Evolutionary conservation across 305 asterid species (phyloP).

Genomic region (Fraxinus angustifolia): DNA sequence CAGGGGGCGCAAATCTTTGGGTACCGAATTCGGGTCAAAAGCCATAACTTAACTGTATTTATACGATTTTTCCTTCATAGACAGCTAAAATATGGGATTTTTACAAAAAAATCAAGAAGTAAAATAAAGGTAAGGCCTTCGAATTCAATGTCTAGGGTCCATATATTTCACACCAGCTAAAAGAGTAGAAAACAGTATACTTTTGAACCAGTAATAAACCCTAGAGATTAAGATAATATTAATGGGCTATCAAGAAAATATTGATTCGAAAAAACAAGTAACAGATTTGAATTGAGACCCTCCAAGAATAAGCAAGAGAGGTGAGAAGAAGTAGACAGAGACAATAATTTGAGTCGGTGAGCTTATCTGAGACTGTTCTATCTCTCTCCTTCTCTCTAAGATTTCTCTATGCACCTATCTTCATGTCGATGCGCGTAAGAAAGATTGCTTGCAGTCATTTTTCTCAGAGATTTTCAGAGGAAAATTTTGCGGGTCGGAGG

Average conservation of each 20-base stretch:
- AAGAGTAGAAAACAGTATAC: neutral
- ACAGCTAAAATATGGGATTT: conserved; percentile 15
- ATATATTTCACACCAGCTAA: conserved; percentile 29
- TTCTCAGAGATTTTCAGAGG: conserved; percentile 22
- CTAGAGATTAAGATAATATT: conserved; percentile 7
- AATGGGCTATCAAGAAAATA: neutral
- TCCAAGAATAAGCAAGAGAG: neutral
- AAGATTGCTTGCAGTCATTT: neutral
- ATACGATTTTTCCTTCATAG: neutral
- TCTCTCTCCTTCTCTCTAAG: neutral
- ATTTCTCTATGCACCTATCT: neutral
- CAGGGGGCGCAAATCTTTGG: conserved; percentile 72
- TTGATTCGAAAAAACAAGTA: conserved; percentile 1
- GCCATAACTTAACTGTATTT: conserved; percentile 46
- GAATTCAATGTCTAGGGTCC: conserved; percentile 11
- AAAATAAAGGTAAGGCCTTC: neutral
- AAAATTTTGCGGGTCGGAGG: conserved; percentile 8
- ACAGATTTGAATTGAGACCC: conserved; percentile 23
- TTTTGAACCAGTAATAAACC: conserved; percentile 15
- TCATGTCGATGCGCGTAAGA: neutral
- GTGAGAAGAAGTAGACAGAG: conserved; percentile 21
- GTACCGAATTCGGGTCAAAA: conserved; percentile 67
- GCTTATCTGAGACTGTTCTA: conserved; percentile 18
- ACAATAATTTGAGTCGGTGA: conserved; percentile 33
- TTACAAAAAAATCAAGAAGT: conserved; percentile 13